Base-by-base conservation (phyloP, 768 basidiomycete species). In the Leccinum boreale region DNA sequence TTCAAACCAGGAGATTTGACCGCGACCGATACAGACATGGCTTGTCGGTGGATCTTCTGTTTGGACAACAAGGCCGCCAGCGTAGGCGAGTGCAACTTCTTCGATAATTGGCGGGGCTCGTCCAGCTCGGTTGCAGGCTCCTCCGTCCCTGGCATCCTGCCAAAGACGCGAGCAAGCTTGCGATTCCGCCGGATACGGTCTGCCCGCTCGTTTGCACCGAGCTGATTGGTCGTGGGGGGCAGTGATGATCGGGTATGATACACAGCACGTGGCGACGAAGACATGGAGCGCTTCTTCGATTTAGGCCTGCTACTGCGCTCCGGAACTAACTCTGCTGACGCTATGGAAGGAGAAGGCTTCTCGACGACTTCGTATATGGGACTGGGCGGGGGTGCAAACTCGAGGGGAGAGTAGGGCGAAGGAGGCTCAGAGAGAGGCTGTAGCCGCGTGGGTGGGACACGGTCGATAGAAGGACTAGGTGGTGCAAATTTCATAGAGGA, bases 101-200 rank as follows among this genome's bases (percentile, higher is more conserved):
- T 74, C 7, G 51, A 53, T 23, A 42, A 42, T 10, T 19, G 4
- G 10, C 65, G 64, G 5, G 49, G 50, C 68, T 73, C 65, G 66
- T 78, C 61, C 3, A 19, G 5, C 12, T 71, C 56, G 62, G 70
- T 28, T 1, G 45, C 12, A 1, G 70, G 60, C 6, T 70, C 73
- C 10, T 81, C 80, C 4, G 77, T 74, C 5, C 75, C 78, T 3
- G 87, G 89, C 3, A 79, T 83, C 70, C 84, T 79, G 44, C 91
- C 91, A 55, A 93, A 86, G n/a, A 93, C 74, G 60, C 86, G 85
- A n/a, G 87, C 79, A 50, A 93, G 81, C 71, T 94, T 94, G 65
- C 87, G 85, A 52, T 85, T 82, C 63, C 86, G 87, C 54, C 83
- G 78, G 31, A 93, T 76, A 56, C 87, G 83, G 51, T 89, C 89